Evolutionary conservation across 208 protist genomes (phyloP).

Genomic region (Balamuthia mandrillaris): DNA sequence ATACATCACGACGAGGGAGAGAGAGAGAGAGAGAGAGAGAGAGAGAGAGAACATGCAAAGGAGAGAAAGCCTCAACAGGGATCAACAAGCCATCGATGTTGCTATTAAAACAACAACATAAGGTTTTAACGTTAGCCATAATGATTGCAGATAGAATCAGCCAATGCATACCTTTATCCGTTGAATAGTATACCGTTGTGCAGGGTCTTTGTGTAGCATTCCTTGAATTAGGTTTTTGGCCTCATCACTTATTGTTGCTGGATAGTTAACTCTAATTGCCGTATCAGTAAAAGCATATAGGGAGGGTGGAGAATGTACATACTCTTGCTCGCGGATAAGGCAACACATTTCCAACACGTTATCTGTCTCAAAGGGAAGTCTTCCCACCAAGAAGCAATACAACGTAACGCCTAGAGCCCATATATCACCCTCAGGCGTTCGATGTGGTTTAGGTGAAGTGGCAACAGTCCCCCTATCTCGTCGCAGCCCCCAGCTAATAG

Average conservation of each 20-base stretch:
- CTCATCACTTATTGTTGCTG: neutral
- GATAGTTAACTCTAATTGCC: neutral
- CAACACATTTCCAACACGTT: constrained; percentile 26
- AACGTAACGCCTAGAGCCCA: constrained; percentile 25
- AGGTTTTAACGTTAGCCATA: no score
- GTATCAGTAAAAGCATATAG: neutral
- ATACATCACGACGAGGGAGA: no score
- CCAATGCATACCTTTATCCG: constrained; percentile 7
- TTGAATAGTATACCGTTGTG: neutral
- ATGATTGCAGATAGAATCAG: no score
- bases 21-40: no score
- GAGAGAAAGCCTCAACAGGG: no score
- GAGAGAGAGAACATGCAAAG: no score
- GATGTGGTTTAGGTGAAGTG: no score
- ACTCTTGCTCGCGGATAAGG: neutral
- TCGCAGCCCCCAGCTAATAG: no score
- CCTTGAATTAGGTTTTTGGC: neutral
- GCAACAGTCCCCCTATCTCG: no score
- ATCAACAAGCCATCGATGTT: no score
- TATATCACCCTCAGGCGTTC: no score
- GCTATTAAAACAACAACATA: no score
- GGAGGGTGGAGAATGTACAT: neutral
- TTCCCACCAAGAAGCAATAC: constrained; percentile 8
- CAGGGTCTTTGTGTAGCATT: neutral
- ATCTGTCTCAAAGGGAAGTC: neutral